Base-by-base conservation (phyloP, 805 yeast genomes). In the Wickerhamomyces sydowiorum region DNA sequence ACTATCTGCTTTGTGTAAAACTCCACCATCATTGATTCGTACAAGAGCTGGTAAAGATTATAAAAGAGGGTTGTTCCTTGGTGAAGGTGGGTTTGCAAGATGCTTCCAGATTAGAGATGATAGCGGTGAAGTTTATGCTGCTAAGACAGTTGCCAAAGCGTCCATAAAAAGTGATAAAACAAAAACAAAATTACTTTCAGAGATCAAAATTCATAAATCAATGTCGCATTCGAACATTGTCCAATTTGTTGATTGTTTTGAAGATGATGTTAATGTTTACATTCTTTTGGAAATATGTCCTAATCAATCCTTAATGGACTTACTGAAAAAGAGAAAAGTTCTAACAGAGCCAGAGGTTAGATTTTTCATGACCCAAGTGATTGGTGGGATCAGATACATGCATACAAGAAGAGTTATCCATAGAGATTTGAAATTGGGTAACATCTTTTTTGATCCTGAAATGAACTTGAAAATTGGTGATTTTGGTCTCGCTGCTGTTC, bases 51-150 rank as follows among this genome's bases (percentile, higher is more conserved):
- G 96, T 35, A 78, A 86, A 59, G 95, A 89, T 53, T 93, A 86
- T 64, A 87, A 85, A 49, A 77, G 98, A 59, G 98, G 98, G 2
- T 73, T 73, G 45, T 90, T 89, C 55, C 70, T 93, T 28, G 99
- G 99, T 29, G 98, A 91, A 67, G 99, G 99, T 46, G 99, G 99
- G 0, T 93, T 93, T 70, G 99, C 99, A 15, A 79, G 98, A 59
- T 93, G 99, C 61, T 93, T 93, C 67, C 97, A 93, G 62, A 93
- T 93, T 73, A 87, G 85, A 60, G 96, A 90, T 65, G 84, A 88
- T 47, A 70, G 76, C 50, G 98, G 98, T 28, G 78, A 79, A 56
- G 75, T 86, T 1, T 93, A 73, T 64, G 99, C 99, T 17, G 99
- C 99, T 25, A 93, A 93, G 60, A 95, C 99, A 0, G 95, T 93